Percentiles rank a stretch among this genome's conserved stretches.
Conservation (phyloP, 78 protist genomes). For the Dictyostelium brefeldianum region DNA sequence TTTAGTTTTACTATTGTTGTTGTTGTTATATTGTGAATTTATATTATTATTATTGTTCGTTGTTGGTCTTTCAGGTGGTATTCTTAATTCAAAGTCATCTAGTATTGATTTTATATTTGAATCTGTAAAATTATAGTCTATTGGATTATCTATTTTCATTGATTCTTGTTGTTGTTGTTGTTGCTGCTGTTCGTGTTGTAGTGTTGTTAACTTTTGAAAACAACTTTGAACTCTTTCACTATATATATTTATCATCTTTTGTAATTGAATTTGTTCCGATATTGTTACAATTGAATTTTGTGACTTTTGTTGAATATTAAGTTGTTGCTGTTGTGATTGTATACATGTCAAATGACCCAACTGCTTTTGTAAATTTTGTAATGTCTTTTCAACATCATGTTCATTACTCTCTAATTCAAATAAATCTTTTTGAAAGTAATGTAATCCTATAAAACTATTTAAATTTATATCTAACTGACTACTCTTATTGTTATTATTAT, state of each 20-base stretch:
- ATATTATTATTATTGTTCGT: not conserved
- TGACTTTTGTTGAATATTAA: not conserved
- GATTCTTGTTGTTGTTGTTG: not conserved
- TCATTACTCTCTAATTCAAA: not conserved
- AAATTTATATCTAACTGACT: not conserved
- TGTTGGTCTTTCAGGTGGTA: slow-evolving; percentile 8
- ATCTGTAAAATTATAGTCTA: not conserved
- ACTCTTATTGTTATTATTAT: not conserved
- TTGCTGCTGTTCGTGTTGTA: not conserved
- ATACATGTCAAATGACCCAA: slow-evolving; percentile 11
- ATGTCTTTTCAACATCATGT: not conserved
- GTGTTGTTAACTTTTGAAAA: not conserved
- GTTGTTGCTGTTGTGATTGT: not conserved
- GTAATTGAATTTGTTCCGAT: not conserved
- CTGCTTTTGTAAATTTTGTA: not conserved
- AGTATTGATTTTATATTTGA: not conserved
- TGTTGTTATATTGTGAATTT: slow-evolving; percentile 14
- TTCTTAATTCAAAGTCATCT: not conserved
- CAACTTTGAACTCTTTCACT: not conserved
- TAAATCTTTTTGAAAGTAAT: slow-evolving; percentile 31
- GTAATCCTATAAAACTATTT: slow-evolving; percentile 28
- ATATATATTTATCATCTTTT: not conserved
- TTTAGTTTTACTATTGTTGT: not conserved
- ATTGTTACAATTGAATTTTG: not conserved
- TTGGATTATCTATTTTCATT: not conserved